Base-by-base conservation (phyloP, 257 asterid species). In the Paulownia fortunei region DNA sequence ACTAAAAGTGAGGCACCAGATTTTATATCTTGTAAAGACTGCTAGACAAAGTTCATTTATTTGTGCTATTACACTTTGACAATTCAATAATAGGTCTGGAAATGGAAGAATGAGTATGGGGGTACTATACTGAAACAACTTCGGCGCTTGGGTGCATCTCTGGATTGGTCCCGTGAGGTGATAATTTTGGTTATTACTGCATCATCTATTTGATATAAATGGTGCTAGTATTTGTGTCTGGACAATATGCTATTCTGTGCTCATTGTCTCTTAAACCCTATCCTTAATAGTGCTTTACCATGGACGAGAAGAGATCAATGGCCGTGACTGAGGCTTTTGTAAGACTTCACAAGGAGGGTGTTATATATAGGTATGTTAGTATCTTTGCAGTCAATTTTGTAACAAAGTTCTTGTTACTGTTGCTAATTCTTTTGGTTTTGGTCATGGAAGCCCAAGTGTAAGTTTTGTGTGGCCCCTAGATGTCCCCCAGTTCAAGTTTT, bases 321-420 rank as follows among this genome's bases (percentile, higher is more conserved):
- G 93, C 97, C 66, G 97, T 92, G 76, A 92, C 90, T 6, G 97
- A 92, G 89, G 97, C 97, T 51, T 92, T 92, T 76, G 91, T 88
- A n/a, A 87, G 96, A 80, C 89, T 92, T 36, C 77, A 87, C 73
- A 69, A 84, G 74, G 92, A 89, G 79, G 91, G 87, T 79, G 89
- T 89, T 69, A 87, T 89, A 74, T 92, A 92, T 88, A 82, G 95
- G 97, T 91, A 78, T 32, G 52, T 36, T n/a, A 23, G 26, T 52
- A 18, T 16, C 26, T 52, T 0, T 52, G 26, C 60, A 18, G 23
- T 37, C 4, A n/a, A 16, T 16, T n/a, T 52, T 52, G 24, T 52
- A 16, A 52, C 10, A 18, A 18, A 52, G 23, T 16, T 27, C 75
- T 51, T 32, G 47, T 59, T n/a, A 36, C 30, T 42, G 37, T 24